Base-by-base conservation (phyloP, 139 green algal species). In the Marvania coccoides region DNA sequence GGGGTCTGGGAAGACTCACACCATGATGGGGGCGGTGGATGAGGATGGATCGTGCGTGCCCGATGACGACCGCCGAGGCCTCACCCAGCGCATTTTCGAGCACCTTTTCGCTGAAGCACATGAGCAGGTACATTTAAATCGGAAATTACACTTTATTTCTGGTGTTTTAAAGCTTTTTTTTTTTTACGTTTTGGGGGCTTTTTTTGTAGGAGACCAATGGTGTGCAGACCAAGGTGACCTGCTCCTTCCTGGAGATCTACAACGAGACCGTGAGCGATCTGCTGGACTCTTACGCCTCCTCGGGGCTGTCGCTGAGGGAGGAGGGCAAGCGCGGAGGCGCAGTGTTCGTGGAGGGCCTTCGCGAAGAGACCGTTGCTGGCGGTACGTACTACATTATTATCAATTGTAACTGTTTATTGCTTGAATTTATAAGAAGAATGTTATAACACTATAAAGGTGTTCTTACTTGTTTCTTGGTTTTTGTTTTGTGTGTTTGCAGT, bases 221-320 rank as follows among this genome's bases (percentile, higher is more conserved):
- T 51, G 42, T 51, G 19, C 42, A 51, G 42, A 51, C 42, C 42
- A 51, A 51, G 42, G 19, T 51, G 19, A 51, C 19, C 19, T 51
- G 42, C 19, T 51, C 42, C 19, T 51, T 51, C 42, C 42, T 28
- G 42, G 19, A 51, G 19, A 51, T 51, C 38, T 98, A 98, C 84
- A 98, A 98, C 66, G 92, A 98, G 74, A 81, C 74, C 37, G 88
- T 97, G 30, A 86, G 75, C 6, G 91, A 98, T 67, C 76, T 97
- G 51, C 63, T 95, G 19, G 74, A 79, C 56, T 77, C 84, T 19
- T 48, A 12, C 14, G 64, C 64, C 30, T 69, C 33, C 64, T 34
- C 31, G 40, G 75, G 83, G 53, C 62, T 91, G 31, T 63, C 80
- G 13, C 72, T 96, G 39, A 72, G 85, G 12, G 83, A 95, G 68